Evolutionary conservation across 164 flowering plant species (phyloP).

Genomic region (Litsea cubeba): DNA sequence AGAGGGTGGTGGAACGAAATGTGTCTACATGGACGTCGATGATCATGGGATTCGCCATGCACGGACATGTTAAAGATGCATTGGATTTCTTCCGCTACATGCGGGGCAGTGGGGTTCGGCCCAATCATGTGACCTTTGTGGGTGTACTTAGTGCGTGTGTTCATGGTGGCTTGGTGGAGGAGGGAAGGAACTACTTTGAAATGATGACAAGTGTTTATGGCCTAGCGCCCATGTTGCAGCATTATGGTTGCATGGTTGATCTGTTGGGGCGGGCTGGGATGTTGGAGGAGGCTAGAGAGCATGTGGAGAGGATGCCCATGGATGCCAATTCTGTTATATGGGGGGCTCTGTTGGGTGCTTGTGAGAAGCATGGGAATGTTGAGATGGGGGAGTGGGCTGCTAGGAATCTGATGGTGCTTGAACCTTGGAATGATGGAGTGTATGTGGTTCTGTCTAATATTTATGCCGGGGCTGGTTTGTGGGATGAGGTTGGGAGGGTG

Average conservation of each 20-base stretch:
- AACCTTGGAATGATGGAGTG: slow-evolving; percentile 70
- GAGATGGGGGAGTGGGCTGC: slow-evolving; percentile 61
- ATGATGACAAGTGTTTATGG: slow-evolving; percentile 46
- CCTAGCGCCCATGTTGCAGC: slow-evolving; percentile 40
- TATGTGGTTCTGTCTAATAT: slow-evolving; percentile 63
- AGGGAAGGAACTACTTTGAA: slow-evolving; percentile 43
- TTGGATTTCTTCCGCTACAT: slow-evolving; percentile 41
- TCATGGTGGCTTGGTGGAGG: slow-evolving; percentile 59
- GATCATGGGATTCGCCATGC: slow-evolving; percentile 53
- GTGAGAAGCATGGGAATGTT: slow-evolving; percentile 53
- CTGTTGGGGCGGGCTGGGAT: slow-evolving; percentile 57
- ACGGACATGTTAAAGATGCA: slow-evolving; percentile 44
- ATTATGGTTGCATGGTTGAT: slow-evolving; percentile 78
- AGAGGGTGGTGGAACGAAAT: slow-evolving; percentile 28
- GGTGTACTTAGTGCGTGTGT: slow-evolving; percentile 66
- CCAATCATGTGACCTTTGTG: slow-evolving; percentile 65
- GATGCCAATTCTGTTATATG: slow-evolving; percentile 40
- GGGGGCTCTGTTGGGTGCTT: slow-evolving; percentile 61
- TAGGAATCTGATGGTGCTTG: slow-evolving; percentile 44
- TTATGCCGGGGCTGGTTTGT: slow-evolving; percentile 53
- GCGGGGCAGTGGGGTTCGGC: slow-evolving; percentile 39
- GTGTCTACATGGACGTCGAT: slow-evolving; percentile 66
- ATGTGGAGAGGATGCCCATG: slow-evolving; percentile 62
- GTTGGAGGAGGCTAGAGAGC: slow-evolving; percentile 47
- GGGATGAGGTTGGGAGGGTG: slow-evolving; percentile 48